Base-by-base conservation (phyloP, 805 yeast genomes). In the Wickerhamomyces pijperi region DNA sequence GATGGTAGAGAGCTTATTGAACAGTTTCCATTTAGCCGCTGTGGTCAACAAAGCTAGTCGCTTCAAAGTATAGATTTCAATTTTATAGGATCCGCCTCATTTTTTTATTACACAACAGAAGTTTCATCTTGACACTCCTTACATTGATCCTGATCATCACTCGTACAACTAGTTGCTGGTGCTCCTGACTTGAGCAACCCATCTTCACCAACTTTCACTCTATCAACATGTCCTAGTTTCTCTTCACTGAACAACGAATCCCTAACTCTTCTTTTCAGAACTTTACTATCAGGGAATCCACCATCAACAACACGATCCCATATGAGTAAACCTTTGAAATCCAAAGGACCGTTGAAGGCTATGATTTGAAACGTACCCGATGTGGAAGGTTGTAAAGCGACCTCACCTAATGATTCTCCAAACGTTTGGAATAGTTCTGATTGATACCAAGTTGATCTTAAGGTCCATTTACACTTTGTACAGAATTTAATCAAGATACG, bases 241-340 rank as follows among this genome's bases (percentile, higher is more conserved):
- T 25, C 13, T 12, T 25, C 29, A 7, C 14, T 87, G 36, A 64
- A 70, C n/a, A 81, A 58, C 6, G 60, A 50, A 45, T 78, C 73
- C 44, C 92, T 59, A 5, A 86, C 73, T 37, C 70, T 63, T 42
- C 77, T 78, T 58, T 87, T 86, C 46, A 87, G 60, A 14, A 75
- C 70, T 54, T 86, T 87, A 15, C 90, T 75, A 55, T 87, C 95
- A 0, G 96, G 96, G 55, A 86, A 86, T 28, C 95, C 95, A 28
- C 75, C 83, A 38, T 74, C 61, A 13, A 44, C 46, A 15, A 59
- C 65, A n/a, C 87, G 61, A 47, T 79, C 84, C 85, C 85, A 79
- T 5, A 79, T 43, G 12, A 54, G 42, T 1, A 59, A 57, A 33
- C 58, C 50, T 19, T 56, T 61, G 29, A 21, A 6, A 0, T 53